phyloP scores from a whole-genome alignment of 495 filamentous ascomycete species.

The Oidiodendron maius region DNA sequence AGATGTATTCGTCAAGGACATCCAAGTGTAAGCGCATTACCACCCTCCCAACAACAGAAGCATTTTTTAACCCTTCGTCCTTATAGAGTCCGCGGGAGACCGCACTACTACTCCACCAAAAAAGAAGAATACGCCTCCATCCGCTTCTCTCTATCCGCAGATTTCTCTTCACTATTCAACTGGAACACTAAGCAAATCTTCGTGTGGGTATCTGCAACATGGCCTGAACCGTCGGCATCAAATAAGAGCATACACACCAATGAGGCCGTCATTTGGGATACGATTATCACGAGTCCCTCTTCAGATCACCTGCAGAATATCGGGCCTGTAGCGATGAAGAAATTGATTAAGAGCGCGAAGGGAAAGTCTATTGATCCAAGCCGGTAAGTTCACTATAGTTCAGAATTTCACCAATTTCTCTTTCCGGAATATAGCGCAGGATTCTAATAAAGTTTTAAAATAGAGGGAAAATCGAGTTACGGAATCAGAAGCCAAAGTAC shows the following conservation, averaged over 20 bases:
- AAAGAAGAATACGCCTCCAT: slow-evolving; percentile 93
- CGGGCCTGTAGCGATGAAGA: slow-evolving; percentile 43
- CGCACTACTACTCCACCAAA: slow-evolving; percentile 88
- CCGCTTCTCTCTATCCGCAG: slow-evolving; percentile 81
- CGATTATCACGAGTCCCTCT: slow-evolving; percentile 71
- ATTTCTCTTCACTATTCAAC: slow-evolving; percentile 87
- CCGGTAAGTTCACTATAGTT: slow-evolving; percentile 31
- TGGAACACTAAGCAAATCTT: slow-evolving; percentile 99
- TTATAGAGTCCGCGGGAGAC: slow-evolving; percentile 72
- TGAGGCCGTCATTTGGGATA: slow-evolving; percentile 91
- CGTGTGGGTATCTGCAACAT: slow-evolving; percentile 85
- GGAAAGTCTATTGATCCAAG: slow-evolving; percentile 46
- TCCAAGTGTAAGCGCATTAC: slow-evolving; percentile 61
- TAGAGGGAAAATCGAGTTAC: slow-evolving; percentile 63
- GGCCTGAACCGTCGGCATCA: slow-evolving; percentile 49
- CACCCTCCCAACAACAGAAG: neutral
- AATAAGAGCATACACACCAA: slow-evolving; percentile 36
- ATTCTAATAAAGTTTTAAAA: slow-evolving; percentile 6
- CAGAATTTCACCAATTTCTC: too few species aligned
- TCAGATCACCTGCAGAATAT: slow-evolving; percentile 50
- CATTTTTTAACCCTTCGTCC: neutral
- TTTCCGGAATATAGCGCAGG: too few species aligned
- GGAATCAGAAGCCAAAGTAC: slow-evolving; percentile 85
- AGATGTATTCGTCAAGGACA: slow-evolving; percentile 62
- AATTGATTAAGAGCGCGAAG: slow-evolving; percentile 42